A percentile compares a stretch with the other conserved stretches of the same genome.
Conservation (phyloP, 1,139 yeast species). For the Taphrina communis region DNA sequence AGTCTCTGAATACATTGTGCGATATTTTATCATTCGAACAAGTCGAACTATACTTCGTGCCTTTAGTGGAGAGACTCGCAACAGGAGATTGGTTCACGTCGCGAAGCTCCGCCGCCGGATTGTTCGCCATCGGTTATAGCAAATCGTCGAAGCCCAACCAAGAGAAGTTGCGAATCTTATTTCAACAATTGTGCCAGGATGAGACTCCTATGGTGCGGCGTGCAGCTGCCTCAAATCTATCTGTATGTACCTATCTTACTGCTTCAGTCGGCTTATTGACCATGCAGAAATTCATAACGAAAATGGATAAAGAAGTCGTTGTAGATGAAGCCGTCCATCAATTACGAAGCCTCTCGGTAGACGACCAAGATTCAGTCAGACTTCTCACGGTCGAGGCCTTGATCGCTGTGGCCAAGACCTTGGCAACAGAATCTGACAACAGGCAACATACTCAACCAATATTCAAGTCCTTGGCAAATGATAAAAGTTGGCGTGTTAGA, state of each 20-base stretch:
- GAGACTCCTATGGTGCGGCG: constrained; percentile 99
- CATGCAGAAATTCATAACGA: constrained; percentile 48
- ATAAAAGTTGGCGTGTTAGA: constrained; percentile 97
- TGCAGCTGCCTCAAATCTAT: constrained; percentile 86
- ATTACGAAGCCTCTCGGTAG: constrained; percentile 80
- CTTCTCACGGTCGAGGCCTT: constrained; percentile 86
- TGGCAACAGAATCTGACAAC: constrained; percentile 49
- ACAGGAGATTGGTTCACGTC: constrained; percentile 95
- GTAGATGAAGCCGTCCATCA: constrained; percentile 64
- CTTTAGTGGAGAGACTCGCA: constrained; percentile 75
- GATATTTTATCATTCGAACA: constrained; percentile 70
- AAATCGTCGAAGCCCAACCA: constrained; percentile 60
- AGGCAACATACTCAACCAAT: constrained; percentile 45
- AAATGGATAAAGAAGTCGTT: constrained; percentile 50
- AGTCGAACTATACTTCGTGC: constrained; percentile 69
- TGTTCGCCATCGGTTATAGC: constrained; percentile 73
- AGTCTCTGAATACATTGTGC: constrained; percentile 75
- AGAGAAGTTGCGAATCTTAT: constrained; percentile 67
- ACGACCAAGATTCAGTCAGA: constrained; percentile 94
- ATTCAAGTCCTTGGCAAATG: constrained; percentile 66
- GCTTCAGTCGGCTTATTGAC: constrained; percentile 19
- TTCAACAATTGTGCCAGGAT: constrained; percentile 75
- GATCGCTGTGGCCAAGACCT: constrained; percentile 58
- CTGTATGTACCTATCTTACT: constrained; percentile 51
- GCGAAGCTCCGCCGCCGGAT: constrained; percentile 90